Percentiles rank a stretch among this genome's conserved stretches.
phyloP scores from a whole-genome alignment of 2,329 filamentous ascomycete genomes.

The Scolecobasidium constrictum region DNA sequence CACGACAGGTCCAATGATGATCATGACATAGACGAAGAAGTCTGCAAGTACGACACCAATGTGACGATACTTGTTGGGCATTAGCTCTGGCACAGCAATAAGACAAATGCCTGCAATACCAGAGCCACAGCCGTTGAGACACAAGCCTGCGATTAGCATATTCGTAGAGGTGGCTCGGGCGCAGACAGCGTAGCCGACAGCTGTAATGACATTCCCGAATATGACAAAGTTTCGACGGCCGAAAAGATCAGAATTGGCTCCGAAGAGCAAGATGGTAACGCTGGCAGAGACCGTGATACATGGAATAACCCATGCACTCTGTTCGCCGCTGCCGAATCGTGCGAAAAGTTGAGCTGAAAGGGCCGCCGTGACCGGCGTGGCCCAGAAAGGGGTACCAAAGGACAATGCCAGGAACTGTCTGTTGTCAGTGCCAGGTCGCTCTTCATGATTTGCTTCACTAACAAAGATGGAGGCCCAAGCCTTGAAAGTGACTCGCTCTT shows the following conservation, averaged over 20 bases:
- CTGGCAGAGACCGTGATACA: no score
- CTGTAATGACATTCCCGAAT: constrained; percentile 10
- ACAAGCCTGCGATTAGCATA: constrained; percentile 9
- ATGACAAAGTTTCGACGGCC: constrained; percentile 13
- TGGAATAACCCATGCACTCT: no score
- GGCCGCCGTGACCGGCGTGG: no score
- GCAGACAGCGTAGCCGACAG: constrained; percentile 10
- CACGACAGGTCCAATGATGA: constrained; percentile 10
- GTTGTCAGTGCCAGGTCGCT: no score
- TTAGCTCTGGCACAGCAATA: constrained; percentile 16
- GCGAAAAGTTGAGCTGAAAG: no score
- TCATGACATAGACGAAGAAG: constrained; percentile 7
- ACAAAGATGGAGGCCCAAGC: no score
- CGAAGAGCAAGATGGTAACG: constrained; percentile 6
- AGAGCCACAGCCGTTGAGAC: not conserved
- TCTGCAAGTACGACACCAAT: constrained; percentile 15
- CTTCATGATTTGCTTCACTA: no score
- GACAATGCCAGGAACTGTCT: no score
- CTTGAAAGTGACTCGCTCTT: no score
- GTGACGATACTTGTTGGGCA: constrained; percentile 17
- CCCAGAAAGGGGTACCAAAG: no score
- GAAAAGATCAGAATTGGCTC: constrained; percentile 12
- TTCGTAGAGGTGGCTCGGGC: constrained; percentile 10
- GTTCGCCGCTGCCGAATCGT: no score
- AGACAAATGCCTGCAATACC: constrained; percentile 11